Evolutionary conservation across 2,329 filamentous ascomycete genomes (phyloP).

Genomic region (Fusarium graminum): DNA sequence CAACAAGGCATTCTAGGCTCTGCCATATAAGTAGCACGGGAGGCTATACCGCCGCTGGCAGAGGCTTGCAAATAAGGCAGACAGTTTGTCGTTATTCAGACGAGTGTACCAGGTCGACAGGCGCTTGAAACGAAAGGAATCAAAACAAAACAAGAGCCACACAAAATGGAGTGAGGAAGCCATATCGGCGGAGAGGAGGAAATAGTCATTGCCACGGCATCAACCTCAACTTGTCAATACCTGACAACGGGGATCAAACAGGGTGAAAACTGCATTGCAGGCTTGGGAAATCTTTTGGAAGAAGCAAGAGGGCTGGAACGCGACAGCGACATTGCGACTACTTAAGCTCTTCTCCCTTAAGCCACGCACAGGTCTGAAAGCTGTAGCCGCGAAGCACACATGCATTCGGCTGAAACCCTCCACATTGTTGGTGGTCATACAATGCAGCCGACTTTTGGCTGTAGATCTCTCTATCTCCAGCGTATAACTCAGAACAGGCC

Average conservation of each 20-base stretch:
- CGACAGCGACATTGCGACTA: not conserved
- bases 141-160: not conserved
- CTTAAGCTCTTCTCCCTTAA: slow-evolving; percentile 15
- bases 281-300: not conserved
- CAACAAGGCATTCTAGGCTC: slow-evolving; percentile 1
- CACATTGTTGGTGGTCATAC: not conserved
- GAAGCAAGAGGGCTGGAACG: slow-evolving; percentile 6
- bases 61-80: slow-evolving; percentile 1
- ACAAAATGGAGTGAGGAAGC: not conserved
- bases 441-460: not conserved
- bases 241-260: not conserved
- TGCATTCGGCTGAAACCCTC: slow-evolving; percentile 1
- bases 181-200: not conserved
- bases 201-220: not conserved
- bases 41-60: not conserved
- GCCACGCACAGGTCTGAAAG: slow-evolving; percentile 7
- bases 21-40: slow-evolving; percentile 1
- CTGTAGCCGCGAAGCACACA: not conserved
- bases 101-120: not conserved
- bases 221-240: not conserved
- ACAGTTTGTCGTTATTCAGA: slow-evolving; percentile 1
- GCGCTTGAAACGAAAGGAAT: slow-evolving; percentile 1
- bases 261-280: not conserved
- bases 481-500: not conserved
- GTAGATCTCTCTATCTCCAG: not conserved